A percentile compares a stretch with the other conserved stretches of the same genome.
phyloP scores from a whole-genome alignment of 331 rosid genomes.

The Saraca asoca region DNA sequence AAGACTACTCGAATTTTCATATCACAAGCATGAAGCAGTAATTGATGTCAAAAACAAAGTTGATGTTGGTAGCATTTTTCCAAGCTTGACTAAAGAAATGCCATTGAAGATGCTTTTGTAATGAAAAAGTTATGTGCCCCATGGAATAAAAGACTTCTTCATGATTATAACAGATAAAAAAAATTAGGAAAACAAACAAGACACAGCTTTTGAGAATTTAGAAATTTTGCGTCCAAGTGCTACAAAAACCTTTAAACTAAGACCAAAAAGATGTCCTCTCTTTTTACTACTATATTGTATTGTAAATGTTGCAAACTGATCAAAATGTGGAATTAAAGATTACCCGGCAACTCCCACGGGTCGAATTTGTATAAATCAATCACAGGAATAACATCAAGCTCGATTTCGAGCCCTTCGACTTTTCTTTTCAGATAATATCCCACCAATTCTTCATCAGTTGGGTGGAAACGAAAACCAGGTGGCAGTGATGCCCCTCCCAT shows the following conservation, averaged over 20 bases:
- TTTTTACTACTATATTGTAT: background rate
- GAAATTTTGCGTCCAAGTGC: constrained; percentile 43
- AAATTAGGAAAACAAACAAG: constrained; percentile 34
- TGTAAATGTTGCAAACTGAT: constrained; percentile 9
- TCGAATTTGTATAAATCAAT: constrained; percentile 87
- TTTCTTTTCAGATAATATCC: constrained; percentile 87
- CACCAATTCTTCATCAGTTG: constrained; percentile 86
- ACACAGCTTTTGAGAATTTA: constrained; percentile 35
- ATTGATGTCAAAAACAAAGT: background rate
- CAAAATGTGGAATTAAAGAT: constrained; percentile 23
- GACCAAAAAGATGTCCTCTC: background rate
- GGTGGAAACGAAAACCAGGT: constrained; percentile 92
- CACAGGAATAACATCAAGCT: constrained; percentile 84
- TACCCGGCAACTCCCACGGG: constrained; percentile 98
- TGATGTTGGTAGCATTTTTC: background rate
- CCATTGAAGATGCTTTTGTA: constrained; percentile 43
- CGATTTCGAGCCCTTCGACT: constrained; percentile 79
- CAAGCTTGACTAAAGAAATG: constrained; percentile 20
- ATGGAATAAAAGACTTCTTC: constrained; percentile 26
- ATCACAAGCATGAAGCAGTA: constrained; percentile 8
- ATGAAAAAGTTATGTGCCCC: constrained; percentile 35
- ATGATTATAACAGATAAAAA: constrained; percentile 31
- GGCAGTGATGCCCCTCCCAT: constrained; percentile 82
- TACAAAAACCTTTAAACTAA: background rate
- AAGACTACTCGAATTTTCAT: constrained; percentile 24